Conservation (phyloP, 352 stramenopile species). For the Globisporangium okanoganense region DNA sequence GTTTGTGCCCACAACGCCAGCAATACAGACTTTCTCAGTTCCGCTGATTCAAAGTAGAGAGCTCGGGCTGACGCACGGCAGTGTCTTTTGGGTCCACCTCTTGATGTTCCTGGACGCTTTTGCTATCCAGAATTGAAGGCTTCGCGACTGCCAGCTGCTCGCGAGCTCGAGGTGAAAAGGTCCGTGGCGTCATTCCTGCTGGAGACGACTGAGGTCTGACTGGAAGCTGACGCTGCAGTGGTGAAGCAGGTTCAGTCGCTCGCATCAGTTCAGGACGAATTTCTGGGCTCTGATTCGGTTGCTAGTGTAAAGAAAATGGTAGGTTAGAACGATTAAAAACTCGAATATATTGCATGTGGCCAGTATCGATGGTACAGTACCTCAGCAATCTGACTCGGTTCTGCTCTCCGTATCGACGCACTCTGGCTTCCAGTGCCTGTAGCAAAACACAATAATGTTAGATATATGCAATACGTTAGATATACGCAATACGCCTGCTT, state of each 20-base stretch:
- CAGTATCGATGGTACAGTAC: not conserved
- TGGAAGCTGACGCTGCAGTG: constrained; percentile 12
- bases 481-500: not conserved
- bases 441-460: not conserved
- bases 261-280: not conserved
- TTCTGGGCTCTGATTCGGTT: not conserved
- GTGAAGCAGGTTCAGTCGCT: not conserved
- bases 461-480: not conserved
- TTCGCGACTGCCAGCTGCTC: not conserved
- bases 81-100: not conserved
- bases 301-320: not conserved
- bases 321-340: not conserved
- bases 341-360: not conserved
- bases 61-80: not conserved
- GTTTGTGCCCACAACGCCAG: not conserved
- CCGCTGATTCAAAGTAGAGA: not conserved
- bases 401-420: constrained; percentile 7
- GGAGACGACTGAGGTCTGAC: constrained; percentile 50
- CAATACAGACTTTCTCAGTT: not conserved
- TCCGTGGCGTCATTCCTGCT: constrained; percentile 19
- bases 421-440: constrained; percentile 8
- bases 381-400: not conserved
- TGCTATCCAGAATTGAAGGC: not conserved
- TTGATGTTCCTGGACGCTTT: not conserved
- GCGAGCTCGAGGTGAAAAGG: constrained; percentile 17